Conservation (phyloP, 2,329 filamentous ascomycete species). For the Curvularia lunata region DNA sequence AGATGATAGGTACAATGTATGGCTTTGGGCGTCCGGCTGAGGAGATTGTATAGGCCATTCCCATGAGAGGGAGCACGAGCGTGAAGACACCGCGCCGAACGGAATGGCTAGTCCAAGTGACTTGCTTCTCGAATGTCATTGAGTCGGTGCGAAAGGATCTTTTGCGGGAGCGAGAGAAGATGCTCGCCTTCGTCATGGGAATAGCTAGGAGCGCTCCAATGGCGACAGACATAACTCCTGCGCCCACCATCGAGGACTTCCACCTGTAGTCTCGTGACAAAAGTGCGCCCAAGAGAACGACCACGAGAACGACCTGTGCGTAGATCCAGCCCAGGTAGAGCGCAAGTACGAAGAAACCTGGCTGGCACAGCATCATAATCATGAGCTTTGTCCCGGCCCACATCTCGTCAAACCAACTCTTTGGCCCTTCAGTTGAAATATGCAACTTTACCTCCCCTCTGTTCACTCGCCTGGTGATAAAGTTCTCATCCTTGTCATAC, state of each 20-base stretch:
- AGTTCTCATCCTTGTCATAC: constrained; percentile 55
- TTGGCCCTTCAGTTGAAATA: constrained; percentile 72
- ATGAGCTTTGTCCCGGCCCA: constrained; percentile 72
- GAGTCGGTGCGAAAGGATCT: constrained; percentile 66
- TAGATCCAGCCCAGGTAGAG: constrained; percentile 82
- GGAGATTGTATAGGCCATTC: constrained; percentile 70
- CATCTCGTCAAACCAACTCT: constrained; percentile 79
- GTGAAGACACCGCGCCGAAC: constrained; percentile 72
- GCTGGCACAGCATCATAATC: constrained; percentile 73
- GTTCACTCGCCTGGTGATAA: constrained; percentile 62
- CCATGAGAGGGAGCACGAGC: constrained; percentile 69
- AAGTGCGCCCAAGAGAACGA: constrained; percentile 73
- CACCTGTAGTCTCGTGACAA: constrained; percentile 71
- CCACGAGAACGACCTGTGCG: constrained; percentile 74
- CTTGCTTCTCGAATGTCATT: constrained; percentile 68
- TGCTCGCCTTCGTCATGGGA: constrained; percentile 74
- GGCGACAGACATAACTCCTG: constrained; percentile 69
- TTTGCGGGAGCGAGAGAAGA: constrained; percentile 70
- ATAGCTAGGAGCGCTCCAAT: constrained; percentile 73
- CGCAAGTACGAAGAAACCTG: constrained; percentile 74
- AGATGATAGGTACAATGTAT: constrained; percentile 68
- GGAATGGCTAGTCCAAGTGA: constrained; percentile 75
- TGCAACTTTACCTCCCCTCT: constrained; percentile 80
- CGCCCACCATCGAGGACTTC: constrained; percentile 68
- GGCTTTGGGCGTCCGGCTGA: constrained; percentile 66